phyloP scores from a whole-genome alignment of 208 protist genomes.

The Blastocrithidia nonstop region DNA sequence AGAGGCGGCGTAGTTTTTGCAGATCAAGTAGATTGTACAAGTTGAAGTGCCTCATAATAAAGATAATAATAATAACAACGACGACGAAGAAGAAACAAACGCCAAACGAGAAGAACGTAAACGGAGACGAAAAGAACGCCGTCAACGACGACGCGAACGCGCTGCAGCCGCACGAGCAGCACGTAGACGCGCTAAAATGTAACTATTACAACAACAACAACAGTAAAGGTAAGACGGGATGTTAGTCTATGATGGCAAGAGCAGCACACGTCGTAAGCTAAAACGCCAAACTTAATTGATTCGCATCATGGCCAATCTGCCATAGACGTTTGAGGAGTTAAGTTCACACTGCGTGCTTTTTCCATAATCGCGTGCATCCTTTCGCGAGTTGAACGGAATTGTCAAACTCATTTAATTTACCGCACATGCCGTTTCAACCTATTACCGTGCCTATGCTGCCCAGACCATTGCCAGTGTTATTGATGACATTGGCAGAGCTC shows the following conservation, averaged over 20 bases:
- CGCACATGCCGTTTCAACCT: constrained; percentile 60
- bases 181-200: constrained; percentile 8
- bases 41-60: neutral
- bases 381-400: constrained; percentile 73
- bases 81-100: constrained; percentile 10
- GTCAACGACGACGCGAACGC: constrained; percentile 9
- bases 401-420: constrained; percentile 69
- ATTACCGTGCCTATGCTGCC: constrained; percentile 74
- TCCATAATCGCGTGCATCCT: constrained; percentile 57
- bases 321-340: constrained; percentile 83
- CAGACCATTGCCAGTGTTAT: constrained; percentile 81
- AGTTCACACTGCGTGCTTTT: constrained; percentile 85
- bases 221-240: constrained; percentile 11
- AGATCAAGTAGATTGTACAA: constrained; percentile 62
- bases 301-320: constrained; percentile 79
- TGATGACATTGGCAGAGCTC: constrained; percentile 58
- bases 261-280: constrained; percentile 25
- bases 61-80: constrained; percentile 5
- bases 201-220: constrained; percentile 5
- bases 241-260: constrained; percentile 7
- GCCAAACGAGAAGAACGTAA: neutral
- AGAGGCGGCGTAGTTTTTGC: constrained; percentile 58
- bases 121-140: constrained; percentile 9
- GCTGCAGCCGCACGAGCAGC: constrained; percentile 5
- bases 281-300: constrained; percentile 78